Percentiles rank a stretch among this genome's conserved stretches.
Evolutionary conservation across 495 filamentous ascomycete species (phyloP).

Genomic region (Oidiodendron maius): DNA sequence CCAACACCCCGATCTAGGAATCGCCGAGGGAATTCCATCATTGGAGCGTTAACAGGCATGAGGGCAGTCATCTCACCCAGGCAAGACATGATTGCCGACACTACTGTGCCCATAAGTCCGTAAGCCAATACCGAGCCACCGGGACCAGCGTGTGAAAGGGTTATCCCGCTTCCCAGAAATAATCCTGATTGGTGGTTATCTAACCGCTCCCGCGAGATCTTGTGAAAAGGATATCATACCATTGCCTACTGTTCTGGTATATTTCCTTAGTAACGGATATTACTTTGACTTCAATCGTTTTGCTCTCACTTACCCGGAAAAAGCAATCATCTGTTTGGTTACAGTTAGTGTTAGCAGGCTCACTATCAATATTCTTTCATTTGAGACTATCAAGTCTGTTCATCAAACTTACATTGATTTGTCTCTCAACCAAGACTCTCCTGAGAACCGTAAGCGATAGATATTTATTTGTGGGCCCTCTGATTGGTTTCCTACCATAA

Average conservation of each 20-base stretch:
- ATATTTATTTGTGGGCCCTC: background rate
- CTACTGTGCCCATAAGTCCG: conserved; percentile 33
- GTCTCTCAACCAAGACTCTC: conserved; percentile 24
- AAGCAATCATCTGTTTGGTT: conserved; percentile 22
- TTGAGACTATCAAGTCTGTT: background rate
- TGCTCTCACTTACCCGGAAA: conserved; percentile 22
- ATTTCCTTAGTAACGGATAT: background rate
- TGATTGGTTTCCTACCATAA: conserved; percentile 24
- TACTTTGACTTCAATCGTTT: background rate
- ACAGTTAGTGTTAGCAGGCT: background rate
- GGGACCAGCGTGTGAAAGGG: conserved; percentile 25
- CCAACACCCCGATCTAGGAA: conserved; percentile 38
- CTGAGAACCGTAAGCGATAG: conserved; percentile 8
- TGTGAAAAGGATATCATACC: background rate
- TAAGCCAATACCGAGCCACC: conserved; percentile 29
- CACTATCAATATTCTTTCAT: background rate
- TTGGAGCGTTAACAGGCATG: conserved; percentile 38
- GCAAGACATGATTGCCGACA: conserved; percentile 40
- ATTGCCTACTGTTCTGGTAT: background rate
- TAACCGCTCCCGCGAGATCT: background rate
- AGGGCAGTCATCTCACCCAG: conserved; percentile 45
- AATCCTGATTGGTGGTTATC: conserved; percentile 14
- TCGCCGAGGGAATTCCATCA: conserved; percentile 40
- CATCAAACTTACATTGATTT: conserved; percentile 22
- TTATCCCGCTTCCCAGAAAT: conserved; percentile 26